Base-by-base conservation (phyloP, 176 grass and related monocot genomes). In the Eleusine coracana region DNA sequence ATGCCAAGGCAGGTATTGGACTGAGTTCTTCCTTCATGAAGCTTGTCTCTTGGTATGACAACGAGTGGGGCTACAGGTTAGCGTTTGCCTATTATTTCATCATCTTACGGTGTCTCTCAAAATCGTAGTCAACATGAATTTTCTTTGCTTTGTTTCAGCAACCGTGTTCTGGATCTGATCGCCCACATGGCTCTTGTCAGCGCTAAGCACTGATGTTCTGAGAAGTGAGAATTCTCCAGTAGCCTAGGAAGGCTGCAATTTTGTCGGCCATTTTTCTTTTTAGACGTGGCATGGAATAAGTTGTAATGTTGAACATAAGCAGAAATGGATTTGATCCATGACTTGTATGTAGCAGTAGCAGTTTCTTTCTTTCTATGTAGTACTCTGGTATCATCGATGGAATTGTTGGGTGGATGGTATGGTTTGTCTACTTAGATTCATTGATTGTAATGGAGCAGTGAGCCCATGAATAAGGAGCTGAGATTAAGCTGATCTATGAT, bases 21-120 rank as follows among this genome's bases (percentile, higher is more conserved):
- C 79, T 99, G 59, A 99, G 89, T 41, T 78, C 85, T 10, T 99
- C 96, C 41, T 99, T 99, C 71, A 90, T 99, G 93, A 99, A 99
- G 89, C 83, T 99, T 1, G 91, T 99, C 58, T 99, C 93, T 4
- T 99, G 96, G 96, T 99, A 99, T 2, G 96, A 99, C 86, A 99
- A 99, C 25, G 96, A 96, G 50, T 99, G 96, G 96, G 96, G 96
- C 50, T 99, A 99, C 91, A 99, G 96, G 96, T 96, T 41, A 87
- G 85, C 15, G 62, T 64, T 8, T 41, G 37, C 42, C 49, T n/a
- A 38, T 42, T 58, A n/a, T 67, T 46, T 78, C 15, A 15, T 6
- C 6, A 0, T 39, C 7, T 39, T 5, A 40, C 2, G 60, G 60
- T 3, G 0, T 27, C 2, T 27, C 2, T 54, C 39, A 5, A 68